These are phyloP conservation scores for Camptophora hylomeconis DNA, from an alignment of 2,329 filamentous ascomycete species.

Conservation along the genomic window DNA sequence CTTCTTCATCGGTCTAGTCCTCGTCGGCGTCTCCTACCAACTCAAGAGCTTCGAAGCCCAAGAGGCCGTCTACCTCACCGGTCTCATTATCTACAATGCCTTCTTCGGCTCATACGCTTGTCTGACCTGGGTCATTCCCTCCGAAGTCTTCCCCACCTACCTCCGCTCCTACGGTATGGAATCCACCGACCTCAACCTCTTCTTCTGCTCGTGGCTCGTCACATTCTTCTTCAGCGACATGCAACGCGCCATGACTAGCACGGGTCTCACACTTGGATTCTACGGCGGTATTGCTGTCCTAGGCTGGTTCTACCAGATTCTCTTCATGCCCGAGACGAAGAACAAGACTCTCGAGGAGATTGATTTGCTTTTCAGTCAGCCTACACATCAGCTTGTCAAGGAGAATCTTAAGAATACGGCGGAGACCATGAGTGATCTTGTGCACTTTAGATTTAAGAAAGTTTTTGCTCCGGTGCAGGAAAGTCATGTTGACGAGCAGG, in stretches of 20 bases:
- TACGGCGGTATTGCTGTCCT: constrained; percentile 61
- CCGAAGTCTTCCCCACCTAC: constrained; percentile 61
- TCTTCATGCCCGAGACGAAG: constrained; percentile 61
- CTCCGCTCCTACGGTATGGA: constrained; percentile 63
- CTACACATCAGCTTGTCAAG: constrained; percentile 48
- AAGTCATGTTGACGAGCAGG: constrained; percentile 2
- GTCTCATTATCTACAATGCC: constrained; percentile 54
- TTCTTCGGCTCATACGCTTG: constrained; percentile 57
- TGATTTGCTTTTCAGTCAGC: constrained; percentile 51
- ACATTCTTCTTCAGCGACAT: constrained; percentile 64
- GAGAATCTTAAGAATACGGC: constrained; percentile 40
- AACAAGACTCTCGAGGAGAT: constrained; percentile 38
- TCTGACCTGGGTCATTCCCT: constrained; percentile 53
- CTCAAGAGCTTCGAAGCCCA: constrained; percentile 38
- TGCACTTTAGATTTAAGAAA: constrained; percentile 32
- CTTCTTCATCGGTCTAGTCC: constrained; percentile 55
- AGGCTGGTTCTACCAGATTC: constrained; percentile 58
- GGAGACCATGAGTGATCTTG: constrained; percentile 32
- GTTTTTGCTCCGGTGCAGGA: constrained; percentile 27
- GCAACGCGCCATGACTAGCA: constrained; percentile 53
- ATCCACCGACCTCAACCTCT: constrained; percentile 53
- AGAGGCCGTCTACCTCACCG: constrained; percentile 51
- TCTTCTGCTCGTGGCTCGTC: constrained; percentile 59
- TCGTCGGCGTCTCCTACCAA: constrained; percentile 53
- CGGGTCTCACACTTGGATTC: constrained; percentile 55